These are phyloP conservation scores for Talaromyces pinophilus DNA, from an alignment of 2,329 filamentous ascomycete species.

Conservation along the genomic window DNA sequence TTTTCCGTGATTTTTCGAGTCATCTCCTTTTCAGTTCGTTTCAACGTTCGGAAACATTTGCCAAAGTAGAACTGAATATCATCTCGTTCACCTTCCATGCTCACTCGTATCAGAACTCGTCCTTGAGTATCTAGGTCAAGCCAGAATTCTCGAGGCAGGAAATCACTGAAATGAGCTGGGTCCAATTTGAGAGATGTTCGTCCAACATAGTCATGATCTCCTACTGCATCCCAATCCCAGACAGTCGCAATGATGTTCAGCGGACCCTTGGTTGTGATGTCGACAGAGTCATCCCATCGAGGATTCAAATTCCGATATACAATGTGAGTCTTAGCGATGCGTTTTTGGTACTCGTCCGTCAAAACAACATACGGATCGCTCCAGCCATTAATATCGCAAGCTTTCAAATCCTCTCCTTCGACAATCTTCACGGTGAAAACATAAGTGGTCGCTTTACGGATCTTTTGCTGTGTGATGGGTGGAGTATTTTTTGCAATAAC, in stretches of 20 bases:
- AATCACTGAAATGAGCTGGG: constrained; percentile 94
- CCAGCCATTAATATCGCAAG: constrained; percentile 91
- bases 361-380: constrained; percentile 98
- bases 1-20: constrained; percentile 97
- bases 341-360: constrained; percentile 96
- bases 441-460: constrained; percentile 77
- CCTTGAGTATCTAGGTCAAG: constrained; percentile 95
- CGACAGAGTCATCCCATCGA: constrained; percentile 94
- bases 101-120: constrained; percentile 81
- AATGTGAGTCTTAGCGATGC: constrained; percentile 89
- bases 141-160: constrained; percentile 95
- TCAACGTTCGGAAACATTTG: constrained; percentile 91
- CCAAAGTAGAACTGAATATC: constrained; percentile 99
- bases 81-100: constrained; percentile 97
- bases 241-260: constrained; percentile 95
- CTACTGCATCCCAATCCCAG: constrained; percentile 97
- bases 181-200: constrained; percentile 98
- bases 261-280: constrained; percentile 88
- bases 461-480: constrained; percentile 62
- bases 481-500: constrained; percentile 75
- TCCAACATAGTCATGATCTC: constrained; percentile 95
- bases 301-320: constrained; percentile 89
- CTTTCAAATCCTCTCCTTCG: constrained; percentile 94
- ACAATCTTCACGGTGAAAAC: constrained; percentile 99
- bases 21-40: constrained; percentile 97